These are phyloP conservation scores for Neophaeococcomyces aloes DNA, from an alignment of 2,329 filamentous ascomycete species.

Conservation along the genomic window DNA sequence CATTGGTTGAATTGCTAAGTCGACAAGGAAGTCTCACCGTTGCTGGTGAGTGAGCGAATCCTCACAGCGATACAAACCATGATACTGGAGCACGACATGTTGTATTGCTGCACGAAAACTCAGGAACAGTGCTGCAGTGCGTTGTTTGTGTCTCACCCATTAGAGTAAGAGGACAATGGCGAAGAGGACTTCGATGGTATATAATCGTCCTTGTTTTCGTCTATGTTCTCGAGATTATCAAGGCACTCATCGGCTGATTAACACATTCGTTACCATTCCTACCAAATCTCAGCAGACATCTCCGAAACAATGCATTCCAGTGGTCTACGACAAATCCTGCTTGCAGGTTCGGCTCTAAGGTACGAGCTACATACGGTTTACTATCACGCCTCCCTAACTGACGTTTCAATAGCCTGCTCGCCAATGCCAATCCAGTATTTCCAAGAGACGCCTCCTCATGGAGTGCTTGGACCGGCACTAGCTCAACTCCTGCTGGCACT, in stretches of 20 bases:
- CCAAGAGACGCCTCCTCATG: slow-evolving; percentile 3
- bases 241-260: slow-evolving; percentile 1
- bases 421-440: slow-evolving; percentile 4
- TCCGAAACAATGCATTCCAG: slow-evolving; percentile 1
- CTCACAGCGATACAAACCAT: neutral
- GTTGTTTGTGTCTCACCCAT: slow-evolving; percentile 3
- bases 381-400: neutral
- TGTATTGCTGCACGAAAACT: slow-evolving; percentile 4
- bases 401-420: slow-evolving; percentile 4
- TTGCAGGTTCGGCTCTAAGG: slow-evolving; percentile 5
- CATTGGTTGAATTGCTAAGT: slow-evolving; percentile 4
- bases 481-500: slow-evolving; percentile 1
- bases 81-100: slow-evolving; percentile 7
- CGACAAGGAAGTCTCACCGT: neutral
- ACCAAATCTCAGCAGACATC: slow-evolving; percentile 1
- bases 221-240: neutral
- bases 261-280: slow-evolving; percentile 1
- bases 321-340: slow-evolving; percentile 2
- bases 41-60: neutral
- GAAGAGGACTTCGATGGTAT: neutral
- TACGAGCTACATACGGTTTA: neutral
- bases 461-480: slow-evolving; percentile 5
- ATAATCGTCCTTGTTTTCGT: neutral
- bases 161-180: neutral
- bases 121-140: slow-evolving; percentile 1